A percentile compares a stretch with the other conserved stretches of the same genome.
These are phyloP conservation scores for Pisolithus marmoratus DNA, from an alignment of 768 basidiomycete species.

Conservation along the genomic window DNA sequence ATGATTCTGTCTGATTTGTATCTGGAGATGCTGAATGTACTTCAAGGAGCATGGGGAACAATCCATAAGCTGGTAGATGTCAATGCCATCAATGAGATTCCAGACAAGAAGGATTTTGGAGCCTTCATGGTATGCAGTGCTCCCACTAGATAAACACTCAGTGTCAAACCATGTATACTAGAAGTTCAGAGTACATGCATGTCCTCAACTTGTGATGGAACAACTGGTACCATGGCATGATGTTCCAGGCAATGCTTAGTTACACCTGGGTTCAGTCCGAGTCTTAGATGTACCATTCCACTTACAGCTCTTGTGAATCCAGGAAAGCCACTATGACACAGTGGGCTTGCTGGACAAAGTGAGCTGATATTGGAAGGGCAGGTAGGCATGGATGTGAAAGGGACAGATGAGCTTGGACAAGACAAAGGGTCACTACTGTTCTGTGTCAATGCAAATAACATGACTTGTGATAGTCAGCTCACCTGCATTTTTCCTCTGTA, in stretches of 20 bases:
- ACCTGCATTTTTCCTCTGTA: not conserved
- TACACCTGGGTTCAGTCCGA: too few species aligned
- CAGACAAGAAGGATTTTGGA: not conserved
- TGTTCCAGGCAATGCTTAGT: conserved; percentile 2
- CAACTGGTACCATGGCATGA: not conserved
- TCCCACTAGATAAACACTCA: not conserved
- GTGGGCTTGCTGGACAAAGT: too few species aligned
- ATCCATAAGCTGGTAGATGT: not conserved
- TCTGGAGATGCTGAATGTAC: not conserved
- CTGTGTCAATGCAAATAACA: too few species aligned
- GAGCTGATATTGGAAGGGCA: too few species aligned
- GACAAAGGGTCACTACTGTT: not conserved
- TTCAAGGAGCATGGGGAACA: not conserved
- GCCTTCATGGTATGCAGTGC: not conserved
- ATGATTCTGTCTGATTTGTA: not conserved
- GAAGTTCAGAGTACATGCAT: not conserved
- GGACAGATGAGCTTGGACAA: too few species aligned
- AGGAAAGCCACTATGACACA: not conserved
- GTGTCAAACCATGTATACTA: not conserved
- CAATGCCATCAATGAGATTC: not conserved
- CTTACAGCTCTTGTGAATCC: conserved; percentile 1
- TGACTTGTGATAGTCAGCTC: not conserved
- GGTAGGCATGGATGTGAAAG: too few species aligned
- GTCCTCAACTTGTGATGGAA: not conserved
- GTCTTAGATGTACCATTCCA: too few species aligned